Base-by-base conservation (phyloP, 768 basidiomycete genomes). In the Macrolepiota dolichaula region DNA sequence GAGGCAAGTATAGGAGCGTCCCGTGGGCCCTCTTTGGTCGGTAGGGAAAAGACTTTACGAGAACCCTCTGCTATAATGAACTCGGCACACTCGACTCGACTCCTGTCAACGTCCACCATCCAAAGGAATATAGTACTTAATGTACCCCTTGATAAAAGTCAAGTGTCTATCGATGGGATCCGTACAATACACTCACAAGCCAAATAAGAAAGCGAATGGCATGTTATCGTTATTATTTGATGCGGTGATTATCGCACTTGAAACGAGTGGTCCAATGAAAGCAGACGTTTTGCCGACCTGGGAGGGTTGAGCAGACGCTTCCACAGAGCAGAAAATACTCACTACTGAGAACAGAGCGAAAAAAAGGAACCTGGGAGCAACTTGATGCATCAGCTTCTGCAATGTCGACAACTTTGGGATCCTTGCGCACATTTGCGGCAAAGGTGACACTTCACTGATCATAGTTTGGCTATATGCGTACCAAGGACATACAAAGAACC, bases 391-490 rank as follows among this genome's bases (percentile, higher is more conserved):
- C 22, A 38, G 7, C 13, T 24, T 52, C 24, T 25, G 12, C 7
- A 3, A 32, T 49, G 12, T 27, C 47, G 3, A 24, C 22, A 10
- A 4, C 9, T 49, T 49, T 11, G 22, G 54, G 22, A 7, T 47
- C 61, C n/a, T 17, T 22, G 70, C 76, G 38, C 69, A 86, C 88
- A 88, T 90, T 73, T 89, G 89, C 36, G 85, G 83, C 56, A 85
- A 71, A 40, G 86, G 87, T 42, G 85, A 88, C 27, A 92, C 88
- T 65, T 92, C 88, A 69, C 84, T 87, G 62, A 91, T 91, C 90
- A 91, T 88, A 1, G 88, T 91, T 70, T 90, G 87, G 68, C 88
- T 89, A 68, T 90, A 89, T 47, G 89, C 88, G 68, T 89, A 91
- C 88, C 88, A 90, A 2, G 88, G 88, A 65, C 88, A 89, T 3